A percentile compares a stretch with the other conserved stretches of the same genome.
These are phyloP conservation scores for Tetracentron sinense DNA, from an alignment of 164 flowering plant species.

Conservation along the genomic window DNA sequence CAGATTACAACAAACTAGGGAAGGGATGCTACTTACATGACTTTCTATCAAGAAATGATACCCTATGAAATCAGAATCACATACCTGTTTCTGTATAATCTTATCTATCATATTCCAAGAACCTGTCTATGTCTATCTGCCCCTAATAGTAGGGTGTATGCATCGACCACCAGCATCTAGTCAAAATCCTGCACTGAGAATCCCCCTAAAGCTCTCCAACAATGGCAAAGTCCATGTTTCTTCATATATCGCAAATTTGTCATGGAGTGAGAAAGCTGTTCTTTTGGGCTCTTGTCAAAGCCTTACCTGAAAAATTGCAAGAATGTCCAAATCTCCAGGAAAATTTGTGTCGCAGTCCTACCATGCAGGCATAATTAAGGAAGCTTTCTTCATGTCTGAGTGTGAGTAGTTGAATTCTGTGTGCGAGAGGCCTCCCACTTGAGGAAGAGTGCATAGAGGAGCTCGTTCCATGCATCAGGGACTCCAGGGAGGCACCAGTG, in stretches of 20 bases:
- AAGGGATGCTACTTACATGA: no score
- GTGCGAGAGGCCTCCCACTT: constrained; percentile 24
- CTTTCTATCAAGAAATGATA: no score
- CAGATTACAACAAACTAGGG: no score
- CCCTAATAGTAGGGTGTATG: no score
- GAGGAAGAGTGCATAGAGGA: constrained; percentile 63
- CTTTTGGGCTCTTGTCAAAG: not conserved
- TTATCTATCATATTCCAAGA: not conserved
- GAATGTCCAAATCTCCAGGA: not conserved
- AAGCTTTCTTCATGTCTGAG: constrained; percentile 9
- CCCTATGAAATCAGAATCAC: no score
- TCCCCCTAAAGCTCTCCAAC: not conserved
- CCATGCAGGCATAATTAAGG: no score
- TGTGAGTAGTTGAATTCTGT: constrained; percentile 22
- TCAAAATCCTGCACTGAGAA: not conserved
- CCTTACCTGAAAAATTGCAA: not conserved
- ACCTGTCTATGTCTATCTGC: not conserved
- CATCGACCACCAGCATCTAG: not conserved
- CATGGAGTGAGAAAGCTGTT: not conserved
- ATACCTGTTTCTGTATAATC: no score
- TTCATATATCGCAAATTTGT: not conserved
- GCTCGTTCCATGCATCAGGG: constrained; percentile 88
- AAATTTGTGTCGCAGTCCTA: no score
- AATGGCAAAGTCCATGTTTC: not conserved
- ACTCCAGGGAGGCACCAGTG: constrained; percentile 99